Evolutionary conservation across 306 rosid genomes (phyloP).

Genomic region (Malus asiatica): DNA sequence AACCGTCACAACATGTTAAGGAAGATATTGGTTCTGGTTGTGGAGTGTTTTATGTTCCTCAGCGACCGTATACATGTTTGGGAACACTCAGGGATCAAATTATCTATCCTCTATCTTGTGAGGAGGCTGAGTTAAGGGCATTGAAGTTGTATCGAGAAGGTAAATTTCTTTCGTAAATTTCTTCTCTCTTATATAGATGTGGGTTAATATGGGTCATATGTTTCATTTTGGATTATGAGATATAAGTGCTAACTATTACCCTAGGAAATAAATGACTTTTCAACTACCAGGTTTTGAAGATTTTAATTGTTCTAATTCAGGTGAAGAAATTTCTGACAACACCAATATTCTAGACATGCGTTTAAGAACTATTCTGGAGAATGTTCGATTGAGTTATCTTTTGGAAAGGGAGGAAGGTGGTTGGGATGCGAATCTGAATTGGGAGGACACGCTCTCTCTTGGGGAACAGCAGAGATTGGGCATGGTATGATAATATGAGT

Average conservation of each 20-base stretch:
- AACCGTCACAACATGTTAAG: conserved; percentile 49
- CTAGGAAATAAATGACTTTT: background rate
- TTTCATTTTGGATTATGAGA: background rate
- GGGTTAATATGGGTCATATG: background rate
- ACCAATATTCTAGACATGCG: conserved; percentile 46
- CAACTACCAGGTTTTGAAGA: conserved; percentile 8
- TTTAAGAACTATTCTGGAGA: conserved; percentile 69
- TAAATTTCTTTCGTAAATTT: conserved; percentile 17
- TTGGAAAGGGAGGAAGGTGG: conserved; percentile 74
- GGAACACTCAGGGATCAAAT: conserved; percentile 98
- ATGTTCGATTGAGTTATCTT: conserved; percentile 87
- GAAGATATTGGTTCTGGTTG: conserved; percentile 55
- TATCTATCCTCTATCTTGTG: conserved; percentile 81
- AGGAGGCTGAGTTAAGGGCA: conserved; percentile 69
- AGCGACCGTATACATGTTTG: conserved; percentile 90
- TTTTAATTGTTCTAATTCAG: conserved; percentile 34
- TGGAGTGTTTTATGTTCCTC: conserved; percentile 91
- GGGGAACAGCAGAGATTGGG: conserved; percentile 99
- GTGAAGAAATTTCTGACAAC: conserved; percentile 29
- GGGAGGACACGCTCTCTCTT: conserved; percentile 93
- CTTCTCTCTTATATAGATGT: background rate
- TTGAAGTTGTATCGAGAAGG: conserved; percentile 60
- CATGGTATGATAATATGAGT: conserved; percentile 44
- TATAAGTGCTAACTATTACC: background rate
- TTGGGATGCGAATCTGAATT: conserved; percentile 84